Evolutionary conservation across 1,139 yeast species (phyloP).

Genomic region (Pichia sp.): DNA sequence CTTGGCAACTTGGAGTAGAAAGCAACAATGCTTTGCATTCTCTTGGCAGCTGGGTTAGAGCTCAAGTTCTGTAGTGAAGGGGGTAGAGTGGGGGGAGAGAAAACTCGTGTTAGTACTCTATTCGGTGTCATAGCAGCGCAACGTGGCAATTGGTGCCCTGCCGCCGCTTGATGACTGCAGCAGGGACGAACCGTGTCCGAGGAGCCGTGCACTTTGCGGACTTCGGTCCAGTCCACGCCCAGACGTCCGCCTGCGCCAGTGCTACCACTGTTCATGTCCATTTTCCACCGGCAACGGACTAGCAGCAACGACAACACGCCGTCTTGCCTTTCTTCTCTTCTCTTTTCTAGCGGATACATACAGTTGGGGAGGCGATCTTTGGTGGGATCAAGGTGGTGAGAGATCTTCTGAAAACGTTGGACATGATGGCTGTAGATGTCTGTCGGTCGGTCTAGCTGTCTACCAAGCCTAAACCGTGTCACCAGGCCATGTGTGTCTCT

Average conservation of each 20-base stretch:
- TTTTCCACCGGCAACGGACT: too few species aligned
- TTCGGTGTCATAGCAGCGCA: slow-evolving; percentile 38
- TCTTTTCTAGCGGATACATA: slow-evolving; percentile 39
- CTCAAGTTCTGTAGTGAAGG: slow-evolving; percentile 66
- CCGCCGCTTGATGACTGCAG: too few species aligned
- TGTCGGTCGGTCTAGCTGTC: neutral
- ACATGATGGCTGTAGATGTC: slow-evolving; percentile 43
- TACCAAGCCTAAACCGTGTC: neutral
- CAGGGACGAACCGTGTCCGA: too few species aligned
- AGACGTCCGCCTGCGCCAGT: too few species aligned
- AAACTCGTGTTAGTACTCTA: slow-evolving; percentile 2
- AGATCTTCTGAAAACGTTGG: slow-evolving; percentile 85
- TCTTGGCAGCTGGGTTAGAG: slow-evolving; percentile 92
- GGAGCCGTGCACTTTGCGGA: too few species aligned
- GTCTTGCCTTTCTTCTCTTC: too few species aligned
- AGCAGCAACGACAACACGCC: too few species aligned
- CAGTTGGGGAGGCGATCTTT: slow-evolving; percentile 94
- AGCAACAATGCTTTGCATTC: slow-evolving; percentile 91
- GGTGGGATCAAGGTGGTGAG: slow-evolving; percentile 97
- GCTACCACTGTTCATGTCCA: too few species aligned
- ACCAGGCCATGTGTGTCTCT: too few species aligned
- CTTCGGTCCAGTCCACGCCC: too few species aligned
- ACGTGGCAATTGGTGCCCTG: neutral
- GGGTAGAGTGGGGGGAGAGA: neutral
- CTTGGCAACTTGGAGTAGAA: slow-evolving; percentile 96